Evolutionary conservation across 345 rosid genomes (phyloP), one percentile per base, ranked within the genome.

Genomic region (Triadica sebifera): DNA sequence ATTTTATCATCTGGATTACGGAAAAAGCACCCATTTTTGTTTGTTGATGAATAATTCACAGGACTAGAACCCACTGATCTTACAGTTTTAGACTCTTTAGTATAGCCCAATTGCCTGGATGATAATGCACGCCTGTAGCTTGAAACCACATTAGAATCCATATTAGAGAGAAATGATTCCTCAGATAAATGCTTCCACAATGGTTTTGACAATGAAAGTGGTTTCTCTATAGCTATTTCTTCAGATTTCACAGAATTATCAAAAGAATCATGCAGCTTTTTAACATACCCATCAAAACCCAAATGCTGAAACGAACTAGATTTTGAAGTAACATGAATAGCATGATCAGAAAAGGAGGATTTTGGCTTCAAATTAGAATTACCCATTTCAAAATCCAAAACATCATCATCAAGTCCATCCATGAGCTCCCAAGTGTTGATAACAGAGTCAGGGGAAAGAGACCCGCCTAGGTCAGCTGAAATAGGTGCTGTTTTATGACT

Each of bases 381-480:
- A 74, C 75, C 85, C 19, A 75, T 39, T 34, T 86, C 77, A 6
- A 74, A 75, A 64, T 81, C 91, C 57, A 73, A 61, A 37, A 85
- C 96, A 58, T 75, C 82, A 24, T 90, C 82, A 24, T 90, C 93
- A 9, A 92, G 88, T 25, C 98, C 98, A 74, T 94, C 94, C 98
- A 94, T 92, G 73, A 94, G 93, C 71, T 94, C 98, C 97, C 97
- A 94, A 12, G 97, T 87, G 85, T 94, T 94, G 63, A 94, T 92
- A 50, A 94, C 94, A 2, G 94, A 88, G 69, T 92, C 98, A 20
- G 94, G 94, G 51, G 93, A 90, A 37, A 63, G 50, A 17, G 83
- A 74, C 20, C 78, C 85, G 37, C 71, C 67, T 10, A 67, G 71
- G 72, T 73, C 65, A 2, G 61, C 80, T 39, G 74, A 50, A 12